Evolutionary conservation across 129 eudicot species (phyloP).

Genomic region (Pseudognaphalium luteoalbum): DNA sequence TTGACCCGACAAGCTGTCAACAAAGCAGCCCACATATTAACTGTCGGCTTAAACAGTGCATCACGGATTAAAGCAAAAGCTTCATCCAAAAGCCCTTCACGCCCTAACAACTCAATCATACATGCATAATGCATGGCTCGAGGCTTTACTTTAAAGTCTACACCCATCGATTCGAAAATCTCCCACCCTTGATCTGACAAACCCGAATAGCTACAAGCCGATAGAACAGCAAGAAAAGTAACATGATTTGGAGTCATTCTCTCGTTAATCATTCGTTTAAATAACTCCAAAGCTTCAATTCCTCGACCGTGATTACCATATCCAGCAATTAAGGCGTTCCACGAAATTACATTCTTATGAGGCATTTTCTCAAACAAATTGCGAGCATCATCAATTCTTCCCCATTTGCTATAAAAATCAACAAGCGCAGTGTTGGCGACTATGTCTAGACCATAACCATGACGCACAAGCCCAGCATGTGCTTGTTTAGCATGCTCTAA

Average conservation of each 20-base stretch:
- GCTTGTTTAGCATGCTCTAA: constrained; percentile 83
- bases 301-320: constrained; percentile 83
- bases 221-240: constrained; percentile 77
- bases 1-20: constrained; percentile 86
- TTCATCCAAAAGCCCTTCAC: constrained; percentile 83
- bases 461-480: constrained; percentile 82
- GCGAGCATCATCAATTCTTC: constrained; percentile 76
- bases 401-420: constrained; percentile 96
- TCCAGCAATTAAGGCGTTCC: constrained; percentile 89
- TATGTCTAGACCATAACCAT: constrained; percentile 68
- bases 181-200: constrained; percentile 71
- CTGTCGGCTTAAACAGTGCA: constrained; percentile 69
- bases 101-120: constrained; percentile 84
- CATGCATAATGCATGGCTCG: constrained; percentile 90
- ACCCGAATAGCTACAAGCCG: constrained; percentile 86
- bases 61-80: constrained; percentile 73
- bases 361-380: constrained; percentile 78
- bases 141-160: constrained; percentile 63
- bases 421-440: constrained; percentile 88
- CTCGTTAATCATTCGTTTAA: constrained; percentile 57
- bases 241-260: constrained; percentile 77
- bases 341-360: constrained; percentile 60
- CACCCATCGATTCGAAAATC: constrained; percentile 69
- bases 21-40: constrained; percentile 96
- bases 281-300: constrained; percentile 66